Evolutionary conservation across 179 eudicot genomes (phyloP), one percentile per base, ranked within the genome.

Genomic region (Actinidia polygama): DNA sequence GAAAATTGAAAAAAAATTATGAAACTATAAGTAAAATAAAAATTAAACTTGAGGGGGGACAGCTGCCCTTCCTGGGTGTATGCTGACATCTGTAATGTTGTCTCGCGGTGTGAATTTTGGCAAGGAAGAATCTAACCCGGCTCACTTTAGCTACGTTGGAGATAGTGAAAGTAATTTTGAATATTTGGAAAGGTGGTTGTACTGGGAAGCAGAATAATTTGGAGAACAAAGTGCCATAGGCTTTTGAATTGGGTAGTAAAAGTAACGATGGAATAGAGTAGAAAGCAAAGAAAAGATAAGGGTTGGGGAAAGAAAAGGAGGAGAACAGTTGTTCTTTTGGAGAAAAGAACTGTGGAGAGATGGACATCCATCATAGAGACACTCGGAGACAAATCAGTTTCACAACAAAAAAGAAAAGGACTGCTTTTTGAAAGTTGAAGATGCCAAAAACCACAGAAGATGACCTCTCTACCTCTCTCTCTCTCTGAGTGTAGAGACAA

Each of bases 371-470:
- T 51, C 59, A 64, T 68, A 66, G 55, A 55, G 70, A 50, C 83
- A 84, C 80, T 80, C 10, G 30, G 51, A 80, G 77, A 80, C 83
- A 84, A 80, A 75, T 40, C 86, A 73, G 77, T 63, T 77, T 54
- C 80, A 46, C 3, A 67, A 46, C 14, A 47, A 7, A 66, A 55
- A 54, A 47, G 7, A 12, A 15, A 16, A 36, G 26, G 26, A 6
- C 51, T 23, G 49, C 61, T 19, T 26, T 67, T 6, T 79, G 19
- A 51, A 24, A 50, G 9, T 14, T 21, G 26, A 16, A 19, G n/a
- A 6, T 30, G 11, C 40, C 21, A 46, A 59, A 50, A 79, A 66
- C n/a, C 49, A 26, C 46, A 79, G 19, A 23, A 21, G 24, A 21
- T 62, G 24, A 23, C 40, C 64, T 26, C 67, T 7, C 23, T 36